phyloP scores from a whole-genome alignment of 2,329 filamentous ascomycete genomes.

The Colletotrichum graminicola region DNA sequence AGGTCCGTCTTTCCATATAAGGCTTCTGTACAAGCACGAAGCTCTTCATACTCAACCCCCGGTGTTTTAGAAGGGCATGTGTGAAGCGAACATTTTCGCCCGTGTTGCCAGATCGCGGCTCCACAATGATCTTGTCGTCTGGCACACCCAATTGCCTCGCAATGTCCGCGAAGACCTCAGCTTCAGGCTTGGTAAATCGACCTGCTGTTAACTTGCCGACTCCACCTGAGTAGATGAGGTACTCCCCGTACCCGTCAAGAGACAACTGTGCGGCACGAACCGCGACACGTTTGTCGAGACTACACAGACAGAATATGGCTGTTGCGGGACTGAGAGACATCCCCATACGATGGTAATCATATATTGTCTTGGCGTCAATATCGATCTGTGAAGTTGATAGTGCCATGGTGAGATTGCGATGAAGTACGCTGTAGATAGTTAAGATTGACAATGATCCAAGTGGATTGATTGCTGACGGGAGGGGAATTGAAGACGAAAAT shows the following conservation, averaged over 20 bases:
- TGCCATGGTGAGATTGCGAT: not conserved
- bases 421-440: not conserved
- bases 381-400: constrained; percentile 1
- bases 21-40: constrained; percentile 62
- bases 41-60: constrained; percentile 46
- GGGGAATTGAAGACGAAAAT: not conserved
- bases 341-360: constrained; percentile 59
- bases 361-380: constrained; percentile 54
- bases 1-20: constrained; percentile 62
- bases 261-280: constrained; percentile 57
- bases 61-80: constrained; percentile 50
- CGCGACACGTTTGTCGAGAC: constrained; percentile 60
- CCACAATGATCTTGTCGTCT: constrained; percentile 53
- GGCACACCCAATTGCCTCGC: constrained; percentile 57
- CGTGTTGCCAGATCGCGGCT: constrained; percentile 58
- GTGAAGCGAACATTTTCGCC: constrained; percentile 63
- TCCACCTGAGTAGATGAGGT: constrained; percentile 60
- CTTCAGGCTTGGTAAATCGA: constrained; percentile 57
- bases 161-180: constrained; percentile 57
- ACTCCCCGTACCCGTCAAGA: constrained; percentile 53
- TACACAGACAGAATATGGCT: constrained; percentile 62
- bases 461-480: not conserved
- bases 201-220: constrained; percentile 55
- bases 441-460: not conserved
- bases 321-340: constrained; percentile 53